phyloP scores from a whole-genome alignment of 352 stramenopile species.

The Pythium dissimile region DNA sequence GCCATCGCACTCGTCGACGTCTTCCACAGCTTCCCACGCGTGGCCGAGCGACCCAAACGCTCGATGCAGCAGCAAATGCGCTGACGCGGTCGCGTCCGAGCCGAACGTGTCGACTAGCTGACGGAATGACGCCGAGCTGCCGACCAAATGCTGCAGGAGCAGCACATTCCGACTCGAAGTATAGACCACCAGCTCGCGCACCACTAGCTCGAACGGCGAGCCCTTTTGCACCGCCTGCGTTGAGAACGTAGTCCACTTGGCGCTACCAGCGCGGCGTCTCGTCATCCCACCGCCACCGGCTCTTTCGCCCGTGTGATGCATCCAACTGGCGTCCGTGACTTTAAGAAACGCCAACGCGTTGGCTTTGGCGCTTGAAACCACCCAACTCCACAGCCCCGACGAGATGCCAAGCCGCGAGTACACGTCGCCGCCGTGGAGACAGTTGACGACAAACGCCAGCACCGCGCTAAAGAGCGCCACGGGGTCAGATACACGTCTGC shows the following conservation, averaged over 20 bases:
- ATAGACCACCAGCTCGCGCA: slow-evolving; percentile 26
- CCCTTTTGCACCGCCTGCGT: not conserved
- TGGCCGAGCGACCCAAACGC: slow-evolving; percentile 34
- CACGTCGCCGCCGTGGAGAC: slow-evolving; percentile 31
- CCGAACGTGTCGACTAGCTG: slow-evolving; percentile 11
- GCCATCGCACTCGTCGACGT: slow-evolving; percentile 36
- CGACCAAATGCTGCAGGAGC: slow-evolving; percentile 19
- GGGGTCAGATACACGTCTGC: not conserved
- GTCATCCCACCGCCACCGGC: no score
- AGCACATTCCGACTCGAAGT: slow-evolving; percentile 14
- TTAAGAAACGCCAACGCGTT: slow-evolving; percentile 36
- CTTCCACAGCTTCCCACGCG: slow-evolving; percentile 26
- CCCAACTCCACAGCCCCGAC: slow-evolving; percentile 18
- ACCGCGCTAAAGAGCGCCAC: slow-evolving; percentile 11
- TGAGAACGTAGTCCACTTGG: slow-evolving; percentile 11
- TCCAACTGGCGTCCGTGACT: slow-evolving; percentile 29
- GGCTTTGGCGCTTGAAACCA: slow-evolving; percentile 28
- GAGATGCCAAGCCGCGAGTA: slow-evolving; percentile 31
- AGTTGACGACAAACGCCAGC: slow-evolving; percentile 34
- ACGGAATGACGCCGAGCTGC: slow-evolving; percentile 30
- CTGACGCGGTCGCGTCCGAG: not conserved
- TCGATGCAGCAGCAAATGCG: slow-evolving; percentile 22
- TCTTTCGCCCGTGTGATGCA: no score
- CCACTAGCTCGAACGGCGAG: slow-evolving; percentile 34
- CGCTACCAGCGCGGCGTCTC: not conserved